Evolutionary conservation across 768 basidiomycete genomes (phyloP), one percentile per base, ranked within the genome.

Genomic region (Lentinula sp.): DNA sequence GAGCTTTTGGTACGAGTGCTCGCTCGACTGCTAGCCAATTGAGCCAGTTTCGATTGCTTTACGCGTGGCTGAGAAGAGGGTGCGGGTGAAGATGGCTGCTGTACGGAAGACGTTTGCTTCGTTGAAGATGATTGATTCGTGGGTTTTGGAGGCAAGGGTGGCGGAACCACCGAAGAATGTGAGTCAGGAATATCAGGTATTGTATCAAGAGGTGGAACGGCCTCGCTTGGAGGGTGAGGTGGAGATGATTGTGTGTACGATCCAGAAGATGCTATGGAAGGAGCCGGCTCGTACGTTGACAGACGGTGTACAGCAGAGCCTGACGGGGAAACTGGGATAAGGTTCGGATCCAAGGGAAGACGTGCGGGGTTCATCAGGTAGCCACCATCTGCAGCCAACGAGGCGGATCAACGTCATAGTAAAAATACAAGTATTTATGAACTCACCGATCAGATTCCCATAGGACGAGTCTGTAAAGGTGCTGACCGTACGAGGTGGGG

Each of bases 21-120:
- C 2, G 84, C 79, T 60, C 85, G 77, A 8, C 87, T 87, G 65
- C 81, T 86, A 10, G 90, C 88, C 18, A 91, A 73, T 61, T 79
- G 78, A 1, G 87, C 85, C 42, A 92, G 73, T 66, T 89, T 91
- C 7, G 90, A 91, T 63, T 81, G 83, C 66, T 78, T 82, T 13
- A 74, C 59, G 1, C 36, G 69, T 35, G 73, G 69, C 45, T 61
- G 61, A 56, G 58, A 65, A 37, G 66, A 58, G 28, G 67, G 69
- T 18, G 62, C 61, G 51, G 68, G 67, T 13, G 37, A 39, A 39
- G 37, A 39, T 39, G 13, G 37, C 42, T 43, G 42, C 16, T 43
- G 46, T 20, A 48, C 46, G 20, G 18, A 23, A 18, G 46, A 16
- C 46, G 42, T 18, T 18, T 20, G 46, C 12, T 48, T 48, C 46